Percentiles rank a stretch among this genome's conserved stretches.
phyloP scores from a whole-genome alignment of 2,329 filamentous ascomycete genomes.

The Aureobasidium zeae region DNA sequence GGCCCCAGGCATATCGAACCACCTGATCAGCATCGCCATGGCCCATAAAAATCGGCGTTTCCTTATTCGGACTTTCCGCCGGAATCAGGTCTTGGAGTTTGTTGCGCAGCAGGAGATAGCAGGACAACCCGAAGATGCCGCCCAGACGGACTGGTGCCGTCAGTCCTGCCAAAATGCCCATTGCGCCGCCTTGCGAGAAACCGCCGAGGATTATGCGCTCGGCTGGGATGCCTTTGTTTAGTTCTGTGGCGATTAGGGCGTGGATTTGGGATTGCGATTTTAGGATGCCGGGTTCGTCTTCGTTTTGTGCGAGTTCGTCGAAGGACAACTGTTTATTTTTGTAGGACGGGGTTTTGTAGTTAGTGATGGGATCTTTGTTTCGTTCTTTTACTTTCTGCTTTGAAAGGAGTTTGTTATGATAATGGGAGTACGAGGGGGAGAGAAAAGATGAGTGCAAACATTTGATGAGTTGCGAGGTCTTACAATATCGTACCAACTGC shows the following conservation, averaged over 20 bases:
- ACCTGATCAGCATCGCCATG: conserved; percentile 74
- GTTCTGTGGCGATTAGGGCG: conserved; percentile 67
- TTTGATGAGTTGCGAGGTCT: conserved; percentile 31
- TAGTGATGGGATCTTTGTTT: no score
- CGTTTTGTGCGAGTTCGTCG: conserved; percentile 37
- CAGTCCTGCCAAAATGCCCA: conserved; percentile 71
- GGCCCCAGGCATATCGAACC: conserved; percentile 60
- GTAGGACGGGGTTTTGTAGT: no score
- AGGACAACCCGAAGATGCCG: conserved; percentile 79
- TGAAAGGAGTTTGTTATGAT: no score
- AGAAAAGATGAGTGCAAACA: conserved; percentile 20
- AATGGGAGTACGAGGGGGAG: neutral
- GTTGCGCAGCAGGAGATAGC: conserved; percentile 64
- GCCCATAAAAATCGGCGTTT: conserved; percentile 79
- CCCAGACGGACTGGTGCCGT: conserved; percentile 66
- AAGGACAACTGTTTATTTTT: conserved; percentile 37
- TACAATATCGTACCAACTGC: conserved; percentile 71
- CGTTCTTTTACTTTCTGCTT: no score
- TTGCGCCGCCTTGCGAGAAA: conserved; percentile 80
- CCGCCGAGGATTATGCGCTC: conserved; percentile 79
- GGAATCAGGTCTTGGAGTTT: conserved; percentile 52
- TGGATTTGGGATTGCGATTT: conserved; percentile 67
- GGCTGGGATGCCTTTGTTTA: conserved; percentile 69
- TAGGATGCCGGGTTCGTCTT: conserved; percentile 67
- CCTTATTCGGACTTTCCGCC: conserved; percentile 35